Conservation (phyloP, 768 basidiomycete genomes). For the Pilatotrama ljubarskyi region DNA sequence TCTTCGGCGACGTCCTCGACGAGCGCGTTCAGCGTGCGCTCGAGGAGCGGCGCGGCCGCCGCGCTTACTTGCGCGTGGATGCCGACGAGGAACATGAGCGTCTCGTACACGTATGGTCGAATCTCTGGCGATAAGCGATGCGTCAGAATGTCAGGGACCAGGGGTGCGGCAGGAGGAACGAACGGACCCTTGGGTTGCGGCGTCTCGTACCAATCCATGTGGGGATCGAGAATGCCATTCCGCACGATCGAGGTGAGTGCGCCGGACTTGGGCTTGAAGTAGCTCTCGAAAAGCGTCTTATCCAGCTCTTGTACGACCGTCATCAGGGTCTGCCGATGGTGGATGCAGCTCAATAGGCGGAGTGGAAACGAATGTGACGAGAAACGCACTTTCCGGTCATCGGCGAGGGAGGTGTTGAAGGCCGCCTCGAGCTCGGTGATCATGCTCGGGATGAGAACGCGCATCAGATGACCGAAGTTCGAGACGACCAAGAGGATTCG, state of each 20-base stretch:
- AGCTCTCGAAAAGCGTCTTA: constrained; percentile 85
- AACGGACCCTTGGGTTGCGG: constrained; percentile 83
- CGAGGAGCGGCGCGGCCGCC: constrained; percentile 75
- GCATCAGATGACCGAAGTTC: constrained; percentile 79
- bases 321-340: constrained; percentile 56
- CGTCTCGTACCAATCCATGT: constrained; percentile 94
- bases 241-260: constrained; percentile 66
- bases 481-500: constrained; percentile 87
- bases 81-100: constrained; percentile 83
- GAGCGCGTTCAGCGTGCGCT: constrained; percentile 77
- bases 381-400: constrained; percentile 64
- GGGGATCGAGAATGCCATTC: constrained; percentile 72
- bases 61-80: constrained; percentile 90
- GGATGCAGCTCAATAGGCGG: background rate
- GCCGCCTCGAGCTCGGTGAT: constrained; percentile 76
- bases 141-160: background rate
- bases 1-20: constrained; percentile 84
- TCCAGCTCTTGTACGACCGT: constrained; percentile 83
- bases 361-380: background rate
- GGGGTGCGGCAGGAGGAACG: background rate
- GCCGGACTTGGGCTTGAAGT: constrained; percentile 80
- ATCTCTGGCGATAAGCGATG: constrained; percentile 59
- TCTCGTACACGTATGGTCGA: constrained; percentile 90
- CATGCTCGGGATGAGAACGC: constrained; percentile 73
- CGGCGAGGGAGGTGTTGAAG: constrained; percentile 67